These are phyloP conservation scores for Paecilomyces variotii DNA, from an alignment of 2,329 filamentous ascomycete species.

Conservation along the genomic window DNA sequence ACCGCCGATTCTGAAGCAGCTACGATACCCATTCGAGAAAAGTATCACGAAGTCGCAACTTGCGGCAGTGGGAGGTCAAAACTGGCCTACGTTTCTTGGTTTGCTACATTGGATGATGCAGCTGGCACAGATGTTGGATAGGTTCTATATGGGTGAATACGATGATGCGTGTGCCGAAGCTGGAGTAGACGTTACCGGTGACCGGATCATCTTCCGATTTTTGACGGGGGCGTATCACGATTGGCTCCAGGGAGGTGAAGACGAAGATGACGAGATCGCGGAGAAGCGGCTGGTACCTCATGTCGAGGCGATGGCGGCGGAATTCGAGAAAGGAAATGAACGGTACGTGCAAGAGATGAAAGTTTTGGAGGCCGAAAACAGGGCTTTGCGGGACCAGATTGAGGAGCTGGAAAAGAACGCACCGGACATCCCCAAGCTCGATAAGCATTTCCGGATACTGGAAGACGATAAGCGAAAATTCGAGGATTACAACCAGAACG, in stretches of 20 bases:
- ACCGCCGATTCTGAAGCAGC: constrained; percentile 80
- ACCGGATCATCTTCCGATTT: constrained; percentile 92
- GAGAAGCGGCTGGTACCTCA: constrained; percentile 74
- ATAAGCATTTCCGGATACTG: constrained; percentile 85
- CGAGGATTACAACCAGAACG: constrained; percentile 82
- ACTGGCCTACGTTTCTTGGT: constrained; percentile 92
- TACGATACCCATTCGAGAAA: constrained; percentile 91
- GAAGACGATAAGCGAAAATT: constrained; percentile 94
- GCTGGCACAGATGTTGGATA: constrained; percentile 84
- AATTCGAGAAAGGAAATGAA: constrained; percentile 78
- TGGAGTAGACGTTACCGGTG: constrained; percentile 77
- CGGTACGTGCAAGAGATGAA: constrained; percentile 78
- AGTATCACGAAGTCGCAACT: constrained; percentile 96
- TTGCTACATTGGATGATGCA: constrained; percentile 99
- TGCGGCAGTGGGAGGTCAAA: constrained; percentile 87
- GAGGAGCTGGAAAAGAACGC: constrained; percentile 81
- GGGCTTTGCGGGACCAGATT: constrained; percentile 73
- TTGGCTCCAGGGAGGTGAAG: constrained; percentile 88
- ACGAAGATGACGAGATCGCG: constrained; percentile 76
- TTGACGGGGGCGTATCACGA: constrained; percentile 83
- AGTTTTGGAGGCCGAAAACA: constrained; percentile 78
- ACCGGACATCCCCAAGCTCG: constrained; percentile 72
- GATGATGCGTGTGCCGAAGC: constrained; percentile 84
- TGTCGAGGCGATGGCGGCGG: constrained; percentile 74
- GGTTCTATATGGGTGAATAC: constrained; percentile 69